Conservation (phyloP, 306 rosid genomes). For the Hippophae gyantsensis region DNA sequence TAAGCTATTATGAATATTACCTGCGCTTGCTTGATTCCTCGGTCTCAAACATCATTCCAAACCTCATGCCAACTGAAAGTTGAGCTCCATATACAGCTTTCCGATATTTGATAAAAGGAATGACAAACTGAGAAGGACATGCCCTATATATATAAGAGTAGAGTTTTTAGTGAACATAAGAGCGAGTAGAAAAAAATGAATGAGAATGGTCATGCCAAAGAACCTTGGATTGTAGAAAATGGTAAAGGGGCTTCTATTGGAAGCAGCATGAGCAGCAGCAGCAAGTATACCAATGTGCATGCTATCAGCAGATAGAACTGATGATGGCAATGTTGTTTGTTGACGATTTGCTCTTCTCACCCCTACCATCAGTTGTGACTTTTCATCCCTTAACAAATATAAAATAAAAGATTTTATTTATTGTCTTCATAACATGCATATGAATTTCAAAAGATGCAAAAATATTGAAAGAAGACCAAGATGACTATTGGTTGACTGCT, state of each 20-base stretch:
- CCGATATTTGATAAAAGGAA: conserved; percentile 67
- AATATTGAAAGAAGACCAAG: no score
- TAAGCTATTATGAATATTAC: conserved; percentile 32
- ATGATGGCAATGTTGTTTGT: conserved; percentile 81
- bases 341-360: conserved; percentile 93
- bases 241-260: conserved; percentile 75
- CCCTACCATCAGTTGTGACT: conserved; percentile 78
- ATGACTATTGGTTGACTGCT: no score
- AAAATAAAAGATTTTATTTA: neutral
- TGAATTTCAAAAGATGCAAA: neutral
- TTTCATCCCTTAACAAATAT: conserved; percentile 57
- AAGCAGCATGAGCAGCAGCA: conserved; percentile 97
- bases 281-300: conserved; percentile 99
- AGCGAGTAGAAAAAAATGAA: neutral
- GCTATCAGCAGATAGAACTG: conserved; percentile 94
- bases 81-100: conserved; percentile 77
- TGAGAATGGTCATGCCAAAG: neutral
- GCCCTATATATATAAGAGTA: conserved; percentile 49
- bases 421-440: neutral
- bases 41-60: conserved; percentile 99
- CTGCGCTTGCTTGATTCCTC: conserved; percentile 97
- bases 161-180: neutral
- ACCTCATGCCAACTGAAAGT: conserved; percentile 91
- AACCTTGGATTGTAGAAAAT: conserved; percentile 98
- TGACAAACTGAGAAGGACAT: conserved; percentile 91